These are phyloP conservation scores for Omphalotus guepiniiformis DNA, from an alignment of 768 basidiomycete species.

Conservation along the genomic window DNA sequence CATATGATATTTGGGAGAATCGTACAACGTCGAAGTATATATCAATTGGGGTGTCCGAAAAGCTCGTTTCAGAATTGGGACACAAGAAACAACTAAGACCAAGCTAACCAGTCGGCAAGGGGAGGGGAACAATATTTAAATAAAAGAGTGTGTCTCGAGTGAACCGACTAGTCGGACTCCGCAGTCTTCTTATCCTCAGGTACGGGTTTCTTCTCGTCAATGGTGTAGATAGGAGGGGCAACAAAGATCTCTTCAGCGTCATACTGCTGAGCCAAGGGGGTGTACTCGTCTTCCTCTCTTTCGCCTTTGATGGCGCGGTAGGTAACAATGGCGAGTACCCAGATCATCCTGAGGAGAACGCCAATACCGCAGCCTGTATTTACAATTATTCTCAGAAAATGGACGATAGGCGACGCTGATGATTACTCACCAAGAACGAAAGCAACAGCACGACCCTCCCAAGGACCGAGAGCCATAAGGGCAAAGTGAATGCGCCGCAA, in stretches of 20 bases:
- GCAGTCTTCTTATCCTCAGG: too few species aligned
- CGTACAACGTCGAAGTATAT: too few species aligned
- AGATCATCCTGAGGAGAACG: constrained; percentile 77
- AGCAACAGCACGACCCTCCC: constrained; percentile 80
- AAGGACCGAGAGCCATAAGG: constrained; percentile 66
- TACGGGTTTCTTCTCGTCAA: constrained; percentile 10
- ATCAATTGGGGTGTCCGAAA: too few species aligned
- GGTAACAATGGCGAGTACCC: constrained; percentile 60
- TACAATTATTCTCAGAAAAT: constrained; percentile 2
- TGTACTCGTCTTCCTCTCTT: constrained; percentile 37
- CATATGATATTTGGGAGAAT: too few species aligned
- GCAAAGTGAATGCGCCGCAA: constrained; percentile 58
- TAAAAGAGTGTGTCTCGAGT: too few species aligned
- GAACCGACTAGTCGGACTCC: too few species aligned
- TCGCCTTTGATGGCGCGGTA: constrained; percentile 52
- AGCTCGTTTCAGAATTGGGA: too few species aligned
- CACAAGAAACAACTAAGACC: too few species aligned
- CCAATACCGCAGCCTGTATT: constrained; percentile 75
- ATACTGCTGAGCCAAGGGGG: constrained; percentile 39
- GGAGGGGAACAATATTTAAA: too few species aligned
- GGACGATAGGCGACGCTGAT: neutral
- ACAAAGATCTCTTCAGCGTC: constrained; percentile 44
- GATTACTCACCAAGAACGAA: constrained; percentile 71
- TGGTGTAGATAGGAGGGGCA: constrained; percentile 52
- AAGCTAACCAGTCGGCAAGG: too few species aligned